A percentile compares a stretch with the other conserved stretches of the same genome.
Evolutionary conservation across 495 filamentous ascomycete genomes (phyloP).

Genomic region (Cladorrhinum samala): DNA sequence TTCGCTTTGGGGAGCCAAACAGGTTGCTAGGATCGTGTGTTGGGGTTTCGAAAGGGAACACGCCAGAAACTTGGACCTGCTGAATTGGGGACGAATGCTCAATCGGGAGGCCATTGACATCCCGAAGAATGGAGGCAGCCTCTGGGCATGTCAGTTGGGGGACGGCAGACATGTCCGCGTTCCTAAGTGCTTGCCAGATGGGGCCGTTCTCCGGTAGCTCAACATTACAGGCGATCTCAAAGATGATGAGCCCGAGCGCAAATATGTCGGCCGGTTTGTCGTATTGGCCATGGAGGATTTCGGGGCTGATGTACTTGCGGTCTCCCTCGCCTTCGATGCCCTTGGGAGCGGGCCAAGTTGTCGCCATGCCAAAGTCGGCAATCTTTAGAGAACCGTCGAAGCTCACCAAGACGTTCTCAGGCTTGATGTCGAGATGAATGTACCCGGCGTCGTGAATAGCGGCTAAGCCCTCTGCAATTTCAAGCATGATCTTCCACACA

Average conservation of each 20-base stretch:
- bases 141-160: slow-evolving; percentile 76
- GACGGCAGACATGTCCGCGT: slow-evolving; percentile 79
- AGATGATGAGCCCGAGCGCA: slow-evolving; percentile 84
- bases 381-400: slow-evolving; percentile 92
- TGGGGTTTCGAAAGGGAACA: slow-evolving; percentile 23
- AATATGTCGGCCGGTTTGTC: slow-evolving; percentile 93
- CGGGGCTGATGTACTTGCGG: slow-evolving; percentile 89
- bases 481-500: slow-evolving; percentile 94
- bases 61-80: slow-evolving; percentile 26
- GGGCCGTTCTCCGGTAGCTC: slow-evolving; percentile 85
- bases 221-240: slow-evolving; percentile 89
- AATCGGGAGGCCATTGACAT: slow-evolving; percentile 62
- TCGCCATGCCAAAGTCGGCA: slow-evolving; percentile 90
- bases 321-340: slow-evolving; percentile 89
- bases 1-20: slow-evolving; percentile 45
- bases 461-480: slow-evolving; percentile 76
- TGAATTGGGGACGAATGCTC: slow-evolving; percentile 33
- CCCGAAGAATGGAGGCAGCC: slow-evolving; percentile 61
- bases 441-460: slow-evolving; percentile 83
- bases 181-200: slow-evolving; percentile 80
- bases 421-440: slow-evolving; percentile 93
- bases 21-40: slow-evolving; percentile 35
- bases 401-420: slow-evolving; percentile 86
- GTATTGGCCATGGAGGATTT: slow-evolving; percentile 74
- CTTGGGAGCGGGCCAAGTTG: slow-evolving; percentile 64